Percentiles rank a stretch among this genome's conserved stretches.
Conservation (phyloP, 257 asterid species). For the Eustoma russellianum region DNA sequence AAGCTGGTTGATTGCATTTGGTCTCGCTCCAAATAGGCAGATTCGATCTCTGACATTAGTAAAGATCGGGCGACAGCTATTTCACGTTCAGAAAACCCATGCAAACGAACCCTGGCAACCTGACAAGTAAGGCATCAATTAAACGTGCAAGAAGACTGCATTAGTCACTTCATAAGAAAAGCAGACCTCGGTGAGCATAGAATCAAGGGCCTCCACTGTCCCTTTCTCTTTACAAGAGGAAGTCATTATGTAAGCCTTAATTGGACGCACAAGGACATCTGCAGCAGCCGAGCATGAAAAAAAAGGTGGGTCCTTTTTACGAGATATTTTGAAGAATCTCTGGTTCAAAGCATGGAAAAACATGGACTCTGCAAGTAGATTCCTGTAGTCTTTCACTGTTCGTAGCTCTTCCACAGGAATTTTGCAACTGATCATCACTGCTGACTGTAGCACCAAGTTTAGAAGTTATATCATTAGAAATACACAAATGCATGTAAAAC, state of each 20-base stretch:
- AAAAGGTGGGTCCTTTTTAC: conserved; percentile 78
- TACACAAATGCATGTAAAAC: not conserved
- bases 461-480: conserved; percentile 6
- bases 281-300: conserved; percentile 94
- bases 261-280: conserved; percentile 75
- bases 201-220: conserved; percentile 67
- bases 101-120: conserved; percentile 84
- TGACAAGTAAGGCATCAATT: conserved; percentile 36
- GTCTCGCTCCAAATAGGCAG: conserved; percentile 87
- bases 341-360: conserved; percentile 93
- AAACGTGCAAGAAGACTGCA: conserved; percentile 12
- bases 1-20: conserved; percentile 83
- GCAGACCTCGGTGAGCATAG: conserved; percentile 88
- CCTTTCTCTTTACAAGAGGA: conserved; percentile 92
- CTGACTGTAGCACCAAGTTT: conserved; percentile 53
- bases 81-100: conserved; percentile 94
- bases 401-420: conserved; percentile 61
- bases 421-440: conserved; percentile 97
- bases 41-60: conserved; percentile 87
- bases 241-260: conserved; percentile 80
- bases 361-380: conserved; percentile 89
- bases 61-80: conserved; percentile 68
- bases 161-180: conserved; percentile 7
- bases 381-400: conserved; percentile 74
- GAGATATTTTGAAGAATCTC: conserved; percentile 88